Conservation (phyloP, 352 stramenopile species). For the Globisporangium alternatum region DNA sequence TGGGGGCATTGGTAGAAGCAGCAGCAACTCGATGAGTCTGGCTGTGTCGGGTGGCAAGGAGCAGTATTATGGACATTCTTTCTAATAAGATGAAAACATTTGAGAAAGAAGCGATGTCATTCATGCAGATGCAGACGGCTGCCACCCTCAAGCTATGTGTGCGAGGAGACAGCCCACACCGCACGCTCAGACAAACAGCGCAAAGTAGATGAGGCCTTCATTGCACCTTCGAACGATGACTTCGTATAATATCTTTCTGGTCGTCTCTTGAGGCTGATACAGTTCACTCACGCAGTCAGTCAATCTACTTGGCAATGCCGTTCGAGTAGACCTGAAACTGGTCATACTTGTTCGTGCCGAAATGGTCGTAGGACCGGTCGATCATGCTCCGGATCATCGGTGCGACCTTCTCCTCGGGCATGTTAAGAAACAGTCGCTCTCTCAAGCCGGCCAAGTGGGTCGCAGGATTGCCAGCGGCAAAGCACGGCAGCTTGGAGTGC, state of each 20-base stretch:
- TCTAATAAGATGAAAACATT: constrained; percentile 1
- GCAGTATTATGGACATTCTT: neutral
- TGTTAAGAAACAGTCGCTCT: constrained; percentile 71
- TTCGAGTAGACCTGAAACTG: constrained; percentile 93
- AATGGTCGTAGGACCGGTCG: constrained; percentile 94
- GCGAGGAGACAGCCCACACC: neutral
- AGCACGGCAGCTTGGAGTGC: constrained; percentile 76
- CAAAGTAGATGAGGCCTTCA: neutral
- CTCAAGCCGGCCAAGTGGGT: constrained; percentile 41
- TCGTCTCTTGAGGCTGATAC: neutral
- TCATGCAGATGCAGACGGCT: too few relatives aligned
- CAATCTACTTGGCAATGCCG: constrained; percentile 79
- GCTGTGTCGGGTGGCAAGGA: neutral
- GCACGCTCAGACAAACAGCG: neutral
- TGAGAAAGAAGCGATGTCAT: neutral
- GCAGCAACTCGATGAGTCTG: neutral
- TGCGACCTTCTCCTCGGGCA: constrained; percentile 55
- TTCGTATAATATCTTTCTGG: constrained; percentile 6
- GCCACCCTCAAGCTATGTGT: too few relatives aligned
- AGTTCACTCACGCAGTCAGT: neutral
- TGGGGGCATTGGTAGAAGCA: neutral
- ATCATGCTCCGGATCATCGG: constrained; percentile 88
- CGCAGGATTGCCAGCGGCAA: constrained; percentile 33
- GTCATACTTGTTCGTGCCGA: constrained; percentile 95
- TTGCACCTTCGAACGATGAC: neutral